Conservation (phyloP, 331 rosid genomes). For the Saraca asoca region DNA sequence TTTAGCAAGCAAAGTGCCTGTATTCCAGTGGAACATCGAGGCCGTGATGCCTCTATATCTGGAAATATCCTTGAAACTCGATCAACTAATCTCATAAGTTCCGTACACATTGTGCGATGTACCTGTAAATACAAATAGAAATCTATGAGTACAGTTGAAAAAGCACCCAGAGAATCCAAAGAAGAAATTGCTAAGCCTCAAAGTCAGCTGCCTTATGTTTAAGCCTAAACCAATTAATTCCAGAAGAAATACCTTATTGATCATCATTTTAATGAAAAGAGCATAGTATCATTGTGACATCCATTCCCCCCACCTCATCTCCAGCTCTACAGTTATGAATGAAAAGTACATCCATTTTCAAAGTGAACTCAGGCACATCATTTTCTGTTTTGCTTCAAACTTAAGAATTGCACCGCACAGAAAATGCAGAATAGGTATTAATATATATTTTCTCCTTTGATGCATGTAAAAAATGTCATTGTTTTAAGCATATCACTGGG, state of each 20-base stretch:
- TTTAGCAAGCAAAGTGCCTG: conserved; percentile 60
- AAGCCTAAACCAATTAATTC: conserved; percentile 2
- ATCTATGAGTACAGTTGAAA: conserved; percentile 30
- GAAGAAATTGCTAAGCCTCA: not conserved
- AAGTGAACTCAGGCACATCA: too few species aligned
- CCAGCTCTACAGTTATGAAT: too few species aligned
- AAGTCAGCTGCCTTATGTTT: conserved; percentile 4
- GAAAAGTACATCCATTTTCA: too few species aligned
- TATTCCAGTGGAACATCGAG: conserved; percentile 72
- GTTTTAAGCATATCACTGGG: too few species aligned
- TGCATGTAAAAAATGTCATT: too few species aligned
- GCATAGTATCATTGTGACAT: too few species aligned
- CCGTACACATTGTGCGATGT: conserved; percentile 62
- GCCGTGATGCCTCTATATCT: conserved; percentile 73
- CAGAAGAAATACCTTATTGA: conserved; percentile 1
- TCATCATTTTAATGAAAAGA: too few species aligned
- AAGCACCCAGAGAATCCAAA: not conserved
- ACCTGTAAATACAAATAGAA: conserved; percentile 54
- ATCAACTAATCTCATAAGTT: conserved; percentile 56
- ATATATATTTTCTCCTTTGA: too few species aligned
- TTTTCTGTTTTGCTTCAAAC: too few species aligned
- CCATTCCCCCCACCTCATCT: too few species aligned
- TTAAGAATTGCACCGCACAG: too few species aligned
- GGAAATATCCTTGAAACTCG: conserved; percentile 61
- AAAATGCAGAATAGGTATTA: too few species aligned